A percentile compares a stretch with the other conserved stretches of the same genome.
Conservation (phyloP, 495 filamentous ascomycete species). For the Penicillium angulare region DNA sequence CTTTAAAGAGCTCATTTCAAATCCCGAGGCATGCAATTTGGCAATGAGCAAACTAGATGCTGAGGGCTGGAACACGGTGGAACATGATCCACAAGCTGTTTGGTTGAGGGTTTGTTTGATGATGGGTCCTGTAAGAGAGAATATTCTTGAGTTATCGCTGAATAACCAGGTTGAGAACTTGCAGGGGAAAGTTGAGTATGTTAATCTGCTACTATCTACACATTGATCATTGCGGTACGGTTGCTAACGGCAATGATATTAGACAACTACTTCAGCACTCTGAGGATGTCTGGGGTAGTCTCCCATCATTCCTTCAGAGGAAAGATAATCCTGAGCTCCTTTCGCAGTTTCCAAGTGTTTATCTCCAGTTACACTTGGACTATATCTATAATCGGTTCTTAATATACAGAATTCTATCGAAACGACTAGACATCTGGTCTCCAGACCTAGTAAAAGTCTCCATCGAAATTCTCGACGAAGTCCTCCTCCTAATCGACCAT, state of each 20-base stretch:
- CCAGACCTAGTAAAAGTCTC: constrained; percentile 1
- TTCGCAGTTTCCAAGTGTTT: not conserved
- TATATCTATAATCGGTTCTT: constrained; percentile 5
- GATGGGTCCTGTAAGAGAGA: constrained; percentile 43
- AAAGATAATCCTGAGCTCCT: not conserved
- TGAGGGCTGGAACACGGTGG: constrained; percentile 50
- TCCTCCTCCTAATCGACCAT: not conserved
- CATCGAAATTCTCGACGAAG: not conserved
- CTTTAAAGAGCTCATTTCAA: constrained; percentile 12
- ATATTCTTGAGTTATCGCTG: constrained; percentile 52
- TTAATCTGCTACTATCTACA: not conserved
- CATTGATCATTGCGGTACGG: too few relatives aligned
- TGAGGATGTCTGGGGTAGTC: not conserved
- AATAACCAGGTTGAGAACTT: constrained; percentile 22
- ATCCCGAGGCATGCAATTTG: constrained; percentile 33
- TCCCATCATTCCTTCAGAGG: constrained; percentile 3
- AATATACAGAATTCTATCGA: constrained; percentile 1
- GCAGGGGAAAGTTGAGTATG: not conserved
- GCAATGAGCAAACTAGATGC: constrained; percentile 36
- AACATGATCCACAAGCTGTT: constrained; percentile 26
- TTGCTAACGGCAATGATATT: not conserved
- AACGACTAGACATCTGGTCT: not conserved
- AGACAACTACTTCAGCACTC: constrained; percentile 2
- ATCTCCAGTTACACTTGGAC: constrained; percentile 2
- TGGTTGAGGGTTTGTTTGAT: constrained; percentile 38